Percentiles rank a stretch among this genome's conserved stretches.
phyloP scores from a whole-genome alignment of 2,329 filamentous ascomycete genomes.

The Talaromyces piceae region DNA sequence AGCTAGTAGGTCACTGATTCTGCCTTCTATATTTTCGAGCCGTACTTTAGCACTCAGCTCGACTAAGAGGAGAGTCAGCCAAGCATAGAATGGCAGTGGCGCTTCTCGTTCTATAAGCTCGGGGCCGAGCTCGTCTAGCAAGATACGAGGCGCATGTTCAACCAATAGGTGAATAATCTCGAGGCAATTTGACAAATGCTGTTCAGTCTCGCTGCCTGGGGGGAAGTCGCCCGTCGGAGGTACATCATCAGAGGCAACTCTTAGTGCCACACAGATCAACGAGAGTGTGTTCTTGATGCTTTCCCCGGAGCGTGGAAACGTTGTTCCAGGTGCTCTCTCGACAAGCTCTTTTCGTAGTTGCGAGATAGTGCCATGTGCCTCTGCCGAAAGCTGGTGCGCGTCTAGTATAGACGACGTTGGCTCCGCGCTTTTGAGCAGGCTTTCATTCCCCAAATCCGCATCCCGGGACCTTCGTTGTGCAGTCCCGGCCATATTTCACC shows the following conservation, averaged over 20 bases:
- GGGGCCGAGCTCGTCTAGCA: conserved; percentile 59
- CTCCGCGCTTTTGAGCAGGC: conserved; percentile 18
- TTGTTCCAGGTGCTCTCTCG: conserved; percentile 31
- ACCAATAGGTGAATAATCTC: conserved; percentile 70
- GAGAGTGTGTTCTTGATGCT: conserved; percentile 73
- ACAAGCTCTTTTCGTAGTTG: conserved; percentile 62
- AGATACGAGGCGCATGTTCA: conserved; percentile 60
- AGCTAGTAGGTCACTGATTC: conserved; percentile 29
- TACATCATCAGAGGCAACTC: conserved; percentile 55
- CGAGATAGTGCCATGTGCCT: conserved; percentile 62
- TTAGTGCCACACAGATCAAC: conserved; percentile 74
- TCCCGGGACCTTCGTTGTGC: conserved; percentile 14
- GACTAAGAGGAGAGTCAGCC: conserved; percentile 48
- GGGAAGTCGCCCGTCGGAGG: conserved; percentile 48
- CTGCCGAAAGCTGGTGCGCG: conserved; percentile 68
- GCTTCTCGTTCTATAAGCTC: conserved; percentile 44
- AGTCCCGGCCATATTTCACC: conserved; percentile 20
- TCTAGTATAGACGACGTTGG: conserved; percentile 69
- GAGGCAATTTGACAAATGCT: conserved; percentile 57
- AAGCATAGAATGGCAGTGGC: conserved; percentile 45
- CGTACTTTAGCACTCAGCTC: conserved; percentile 38
- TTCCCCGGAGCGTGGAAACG: conserved; percentile 48
- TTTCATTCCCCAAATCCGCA: conserved; percentile 14
- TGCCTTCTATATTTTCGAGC: conserved; percentile 34
- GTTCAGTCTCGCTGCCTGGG: conserved; percentile 37